A percentile compares a stretch with the other conserved stretches of the same genome.
These are phyloP conservation scores for Effrenium voratum DNA, from an alignment of 73 alveolate genomes.

Conservation along the genomic window DNA sequence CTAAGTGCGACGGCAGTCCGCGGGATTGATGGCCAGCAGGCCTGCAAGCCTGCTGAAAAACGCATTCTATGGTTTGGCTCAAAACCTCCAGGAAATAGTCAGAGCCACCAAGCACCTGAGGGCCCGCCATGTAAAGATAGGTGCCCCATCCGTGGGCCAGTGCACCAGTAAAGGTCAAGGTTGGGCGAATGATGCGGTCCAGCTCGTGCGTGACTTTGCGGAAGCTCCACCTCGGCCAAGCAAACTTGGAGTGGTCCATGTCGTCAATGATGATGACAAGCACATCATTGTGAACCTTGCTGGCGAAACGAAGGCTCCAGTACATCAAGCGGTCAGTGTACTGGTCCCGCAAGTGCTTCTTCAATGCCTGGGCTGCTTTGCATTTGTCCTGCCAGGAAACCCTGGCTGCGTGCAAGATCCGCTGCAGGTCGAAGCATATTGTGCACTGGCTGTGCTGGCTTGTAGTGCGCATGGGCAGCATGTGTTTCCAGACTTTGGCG, in stretches of 20 bases:
- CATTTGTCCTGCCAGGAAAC: neutral
- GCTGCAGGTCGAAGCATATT: neutral
- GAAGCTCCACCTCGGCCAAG: neutral
- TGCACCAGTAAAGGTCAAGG: neutral
- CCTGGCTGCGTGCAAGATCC: neutral
- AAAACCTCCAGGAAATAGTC: conserved; percentile 25
- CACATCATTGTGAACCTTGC: neutral
- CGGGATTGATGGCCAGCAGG: conserved; percentile 2
- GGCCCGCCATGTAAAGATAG: neutral
- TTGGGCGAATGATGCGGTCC: neutral
- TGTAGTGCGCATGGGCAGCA: neutral
- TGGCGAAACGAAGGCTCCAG: neutral
- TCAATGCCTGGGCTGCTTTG: neutral
- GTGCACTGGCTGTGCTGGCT: conserved; percentile 24
- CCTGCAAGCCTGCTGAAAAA: neutral
- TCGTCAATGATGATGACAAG: neutral
- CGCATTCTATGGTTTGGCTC: neutral
- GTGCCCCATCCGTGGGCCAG: conserved; percentile 2
- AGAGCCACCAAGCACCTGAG: neutral
- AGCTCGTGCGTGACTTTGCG: neutral
- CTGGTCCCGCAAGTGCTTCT: neutral
- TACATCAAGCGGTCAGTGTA: neutral
- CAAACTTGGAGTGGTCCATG: neutral
- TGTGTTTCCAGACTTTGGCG: neutral
- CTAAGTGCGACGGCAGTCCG: neutral